Evolutionary conservation across 2,329 filamentous ascomycete species (phyloP).

Genomic region (Coniochaeta sp.): DNA sequence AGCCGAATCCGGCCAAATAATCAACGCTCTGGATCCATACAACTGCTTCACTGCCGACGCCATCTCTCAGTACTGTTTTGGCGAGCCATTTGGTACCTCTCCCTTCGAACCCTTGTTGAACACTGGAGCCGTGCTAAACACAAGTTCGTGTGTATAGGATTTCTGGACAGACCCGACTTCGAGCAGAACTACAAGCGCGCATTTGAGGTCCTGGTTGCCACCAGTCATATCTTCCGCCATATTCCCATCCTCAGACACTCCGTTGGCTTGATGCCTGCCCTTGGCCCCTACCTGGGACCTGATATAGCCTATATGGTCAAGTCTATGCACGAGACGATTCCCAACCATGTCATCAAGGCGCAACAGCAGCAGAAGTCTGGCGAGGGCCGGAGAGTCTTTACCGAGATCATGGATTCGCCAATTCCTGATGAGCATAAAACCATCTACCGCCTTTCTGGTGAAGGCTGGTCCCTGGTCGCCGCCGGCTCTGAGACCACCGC

Average conservation of each 20-base stretch:
- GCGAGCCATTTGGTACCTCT: conserved; percentile 9
- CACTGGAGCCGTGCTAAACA: conserved; percentile 3
- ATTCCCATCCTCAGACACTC: no score
- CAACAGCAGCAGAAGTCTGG: conserved; percentile 7
- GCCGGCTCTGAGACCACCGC: conserved; percentile 32
- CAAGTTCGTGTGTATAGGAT: conserved; percentile 1
- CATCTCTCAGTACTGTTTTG: conserved; percentile 21
- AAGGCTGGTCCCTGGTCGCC: conserved; percentile 27
- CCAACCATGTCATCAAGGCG: conserved; percentile 8
- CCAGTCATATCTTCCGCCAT: conserved; percentile 3
- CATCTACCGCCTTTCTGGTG: conserved; percentile 24
- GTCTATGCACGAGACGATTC: conserved; percentile 8
- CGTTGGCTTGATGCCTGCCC: neutral
- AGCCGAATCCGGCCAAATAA: conserved; percentile 1
- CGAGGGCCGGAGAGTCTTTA: conserved; percentile 3
- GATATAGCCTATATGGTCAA: conserved; percentile 6
- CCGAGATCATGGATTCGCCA: conserved; percentile 21
- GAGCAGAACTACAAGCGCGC: conserved; percentile 4
- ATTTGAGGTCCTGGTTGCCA: conserved; percentile 2
- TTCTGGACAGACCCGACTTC: conserved; percentile 4
- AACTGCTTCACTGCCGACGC: no score
- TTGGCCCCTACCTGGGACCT: conserved; percentile 4
- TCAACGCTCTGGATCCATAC: no score
- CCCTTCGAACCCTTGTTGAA: conserved; percentile 9
- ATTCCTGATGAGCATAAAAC: conserved; percentile 29